These are phyloP conservation scores for Kazachstania bromeliacearum DNA, from an alignment of 805 yeast species.

Conservation along the genomic window DNA sequence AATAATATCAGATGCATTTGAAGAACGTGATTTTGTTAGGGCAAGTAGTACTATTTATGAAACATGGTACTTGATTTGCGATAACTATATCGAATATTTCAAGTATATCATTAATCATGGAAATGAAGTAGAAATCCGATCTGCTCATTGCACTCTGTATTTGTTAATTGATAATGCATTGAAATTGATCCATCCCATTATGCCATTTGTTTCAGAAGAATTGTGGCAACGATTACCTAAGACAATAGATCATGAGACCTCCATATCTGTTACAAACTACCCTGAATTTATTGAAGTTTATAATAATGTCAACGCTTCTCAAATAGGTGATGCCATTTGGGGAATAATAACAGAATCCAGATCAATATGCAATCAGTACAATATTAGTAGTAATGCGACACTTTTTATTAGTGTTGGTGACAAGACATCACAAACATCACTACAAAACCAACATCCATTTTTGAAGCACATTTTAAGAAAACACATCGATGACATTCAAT, in stretches of 20 bases:
- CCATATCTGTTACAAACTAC: slow-evolving; percentile 69
- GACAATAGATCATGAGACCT: slow-evolving; percentile 48
- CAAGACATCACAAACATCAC: slow-evolving; percentile 37
- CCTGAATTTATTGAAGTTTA: slow-evolving; percentile 56
- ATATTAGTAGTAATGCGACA: slow-evolving; percentile 76
- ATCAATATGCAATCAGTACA: slow-evolving; percentile 82
- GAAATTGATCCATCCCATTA: slow-evolving; percentile 88
- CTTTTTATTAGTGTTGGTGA: slow-evolving; percentile 59
- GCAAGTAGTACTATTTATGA: slow-evolving; percentile 77
- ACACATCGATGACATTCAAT: background rate
- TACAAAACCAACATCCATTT: slow-evolving; percentile 46
- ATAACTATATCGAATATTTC: slow-evolving; percentile 94
- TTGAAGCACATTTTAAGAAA: background rate
- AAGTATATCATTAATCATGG: slow-evolving; percentile 85
- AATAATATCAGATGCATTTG: slow-evolving; percentile 52
- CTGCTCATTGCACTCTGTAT: slow-evolving; percentile 76
- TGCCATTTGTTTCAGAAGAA: slow-evolving; percentile 95
- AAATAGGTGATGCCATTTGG: slow-evolving; percentile 71
- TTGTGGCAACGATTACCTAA: slow-evolving; percentile 95
- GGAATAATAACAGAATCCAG: slow-evolving; percentile 82
- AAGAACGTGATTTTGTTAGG: slow-evolving; percentile 75
- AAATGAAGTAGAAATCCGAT: slow-evolving; percentile 46
- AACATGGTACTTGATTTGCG: slow-evolving; percentile 93
- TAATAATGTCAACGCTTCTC: slow-evolving; percentile 51
- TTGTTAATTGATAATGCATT: slow-evolving; percentile 84